These are phyloP conservation scores for Geoglossum cookeanum DNA, from an alignment of 2,329 filamentous ascomycete genomes.

Conservation along the genomic window DNA sequence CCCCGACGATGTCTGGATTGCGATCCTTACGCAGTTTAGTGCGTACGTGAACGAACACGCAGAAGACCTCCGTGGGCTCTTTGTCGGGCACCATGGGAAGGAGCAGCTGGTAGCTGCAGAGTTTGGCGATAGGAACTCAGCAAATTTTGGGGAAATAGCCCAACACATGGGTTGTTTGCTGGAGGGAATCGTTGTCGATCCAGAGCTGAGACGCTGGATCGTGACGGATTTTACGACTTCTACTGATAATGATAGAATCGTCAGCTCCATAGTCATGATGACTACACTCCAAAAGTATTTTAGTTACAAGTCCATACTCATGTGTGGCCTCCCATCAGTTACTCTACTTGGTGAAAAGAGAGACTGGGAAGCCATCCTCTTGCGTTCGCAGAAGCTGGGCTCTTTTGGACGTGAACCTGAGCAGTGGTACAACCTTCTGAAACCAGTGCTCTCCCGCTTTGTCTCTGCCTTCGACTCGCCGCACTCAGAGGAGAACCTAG, in stretches of 20 bases:
- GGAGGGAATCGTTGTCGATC: constrained; percentile 23
- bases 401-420: constrained; percentile 26
- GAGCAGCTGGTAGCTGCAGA: background rate
- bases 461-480: constrained; percentile 24
- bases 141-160: too few species aligned
- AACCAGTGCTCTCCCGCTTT: constrained; percentile 27
- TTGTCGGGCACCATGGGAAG: constrained; percentile 22
- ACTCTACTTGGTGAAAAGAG: constrained; percentile 28
- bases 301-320: constrained; percentile 13
- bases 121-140: too few species aligned
- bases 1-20: constrained; percentile 34
- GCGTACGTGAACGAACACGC: constrained; percentile 28
- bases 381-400: constrained; percentile 24
- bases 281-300: constrained; percentile 32
- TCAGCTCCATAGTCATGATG: constrained; percentile 32
- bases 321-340: constrained; percentile 32
- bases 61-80: constrained; percentile 24
- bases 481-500: background rate
- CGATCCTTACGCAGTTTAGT: constrained; percentile 30
- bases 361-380: constrained; percentile 27
- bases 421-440: constrained; percentile 22
- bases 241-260: constrained; percentile 22
- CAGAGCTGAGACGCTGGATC: constrained; percentile 27
- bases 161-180: constrained; percentile 23
- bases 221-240: constrained; percentile 34